Conservation (phyloP, 768 basidiomycete genomes). For the Termitomyces sp. region DNA sequence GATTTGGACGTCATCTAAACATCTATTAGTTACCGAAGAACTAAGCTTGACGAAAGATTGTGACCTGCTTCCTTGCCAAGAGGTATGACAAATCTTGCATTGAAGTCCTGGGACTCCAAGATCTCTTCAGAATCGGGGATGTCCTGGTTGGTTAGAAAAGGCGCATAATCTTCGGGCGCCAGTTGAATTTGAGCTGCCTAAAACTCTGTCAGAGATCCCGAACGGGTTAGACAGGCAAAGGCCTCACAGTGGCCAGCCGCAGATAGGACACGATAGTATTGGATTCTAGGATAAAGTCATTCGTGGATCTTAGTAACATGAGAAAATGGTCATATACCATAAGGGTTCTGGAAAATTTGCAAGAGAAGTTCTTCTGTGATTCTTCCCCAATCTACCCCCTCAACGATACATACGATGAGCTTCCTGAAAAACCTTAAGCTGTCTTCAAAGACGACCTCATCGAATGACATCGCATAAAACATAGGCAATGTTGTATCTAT, state of each 20-base stretch:
- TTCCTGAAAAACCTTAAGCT: conserved; percentile 61
- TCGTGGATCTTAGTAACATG: not conserved
- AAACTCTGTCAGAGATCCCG: not conserved
- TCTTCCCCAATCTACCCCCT: conserved; percentile 23
- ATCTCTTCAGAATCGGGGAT: conserved; percentile 55
- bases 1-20: conserved; percentile 74
- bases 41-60: not conserved
- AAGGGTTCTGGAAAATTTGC: conserved; percentile 45
- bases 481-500: conserved; percentile 43
- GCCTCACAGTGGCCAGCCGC: conserved; percentile 61
- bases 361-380: conserved; percentile 36
- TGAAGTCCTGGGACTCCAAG: conserved; percentile 61
- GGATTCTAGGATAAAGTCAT: conserved; percentile 34
- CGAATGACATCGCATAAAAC: conserved; percentile 56
- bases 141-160: conserved; percentile 59
- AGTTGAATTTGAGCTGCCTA: conserved; percentile 71
- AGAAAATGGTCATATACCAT: conserved; percentile 29
- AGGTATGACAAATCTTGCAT: conserved; percentile 71
- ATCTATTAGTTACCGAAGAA: not conserved
- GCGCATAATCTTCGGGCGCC: conserved; percentile 52
- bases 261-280: conserved; percentile 78
- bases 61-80: conserved; percentile 73
- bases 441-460: conserved; percentile 65
- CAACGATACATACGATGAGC: conserved; percentile 41
- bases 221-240: not conserved